phyloP scores from a whole-genome alignment of 2,329 filamentous ascomycete genomes.

The Rugonectria rugulosa region DNA sequence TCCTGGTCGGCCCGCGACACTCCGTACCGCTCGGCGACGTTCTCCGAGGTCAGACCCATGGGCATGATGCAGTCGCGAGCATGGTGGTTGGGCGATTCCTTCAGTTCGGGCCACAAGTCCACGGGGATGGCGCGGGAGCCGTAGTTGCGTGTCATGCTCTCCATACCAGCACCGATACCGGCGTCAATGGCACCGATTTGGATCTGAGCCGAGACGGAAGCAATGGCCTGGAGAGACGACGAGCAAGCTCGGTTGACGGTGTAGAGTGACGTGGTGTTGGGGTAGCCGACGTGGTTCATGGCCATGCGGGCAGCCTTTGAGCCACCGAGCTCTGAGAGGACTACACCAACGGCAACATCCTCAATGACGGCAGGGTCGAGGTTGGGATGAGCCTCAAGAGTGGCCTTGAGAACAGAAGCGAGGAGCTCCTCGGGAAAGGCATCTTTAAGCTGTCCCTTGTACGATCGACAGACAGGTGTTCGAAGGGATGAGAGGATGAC shows the following conservation, averaged over 20 bases:
- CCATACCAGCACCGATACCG: conserved; percentile 89
- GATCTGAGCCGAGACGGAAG: conserved; percentile 77
- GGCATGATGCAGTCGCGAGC: conserved; percentile 90
- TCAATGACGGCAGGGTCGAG: conserved; percentile 72
- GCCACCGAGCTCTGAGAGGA: conserved; percentile 89
- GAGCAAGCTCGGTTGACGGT: conserved; percentile 91
- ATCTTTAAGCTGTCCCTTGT: conserved; percentile 85
- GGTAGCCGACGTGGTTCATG: conserved; percentile 81
- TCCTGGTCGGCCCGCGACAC: conserved; percentile 82
- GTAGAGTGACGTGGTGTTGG: conserved; percentile 76
- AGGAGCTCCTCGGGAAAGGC: conserved; percentile 92
- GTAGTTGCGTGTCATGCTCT: conserved; percentile 96
- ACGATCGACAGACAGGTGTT: conserved; percentile 83
- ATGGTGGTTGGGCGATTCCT: conserved; percentile 69
- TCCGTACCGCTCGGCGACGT: conserved; percentile 80
- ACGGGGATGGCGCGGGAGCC: conserved; percentile 83
- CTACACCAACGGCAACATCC: conserved; percentile 87
- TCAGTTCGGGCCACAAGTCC: conserved; percentile 78
- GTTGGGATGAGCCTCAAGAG: conserved; percentile 69
- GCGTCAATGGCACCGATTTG: conserved; percentile 74
- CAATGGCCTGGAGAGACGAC: conserved; percentile 79
- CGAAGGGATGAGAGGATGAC: conserved; percentile 92
- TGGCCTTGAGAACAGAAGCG: conserved; percentile 61
- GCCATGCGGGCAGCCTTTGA: conserved; percentile 93
- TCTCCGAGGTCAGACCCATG: conserved; percentile 92